Base-by-base conservation (phyloP, 176 grass and related monocot species). In the Secale cereale region DNA sequence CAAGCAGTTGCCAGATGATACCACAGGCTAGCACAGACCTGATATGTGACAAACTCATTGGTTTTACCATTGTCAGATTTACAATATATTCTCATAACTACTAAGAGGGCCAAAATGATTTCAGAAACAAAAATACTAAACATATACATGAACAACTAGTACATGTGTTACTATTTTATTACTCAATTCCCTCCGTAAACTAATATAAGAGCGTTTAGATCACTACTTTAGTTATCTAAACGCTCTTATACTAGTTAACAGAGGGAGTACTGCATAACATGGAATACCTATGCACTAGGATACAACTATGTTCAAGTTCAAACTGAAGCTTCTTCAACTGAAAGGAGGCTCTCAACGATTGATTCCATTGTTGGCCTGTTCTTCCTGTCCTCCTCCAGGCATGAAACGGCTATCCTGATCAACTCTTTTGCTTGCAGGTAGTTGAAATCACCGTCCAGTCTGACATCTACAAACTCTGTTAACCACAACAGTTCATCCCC, bases 331-430 rank as follows among this genome's bases (percentile, higher is more conserved):
- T 54, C 45, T 64, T 81, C 65, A 64, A 82, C 54, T 26, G 83
- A 62, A 32, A 86, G 78, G 52, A 90, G 71, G 72, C 54, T 86
- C 72, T 90, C 72, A 0, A 86, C 88, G 56, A 90, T 14, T 15
- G 88, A 86, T 70, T 90, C 88, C 88, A 90, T 90, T 10, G 78
- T 78, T 26, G 88, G 88, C 29, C 88, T 62, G 23, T 27, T 90
- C 73, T 82, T 90, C 64, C 54, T 82, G 35, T 90, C 88, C 81
- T 89, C 88, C 23, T 86, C 73, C 39, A 86, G 50, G 83, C 88
- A 90, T 5, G 88, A 90, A 59, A 86, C 30, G 16, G 78, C 83
- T 66, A 90, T 15, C 83, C 40, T 82, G 40, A 90, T 40, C 88
- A 86, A 7, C 2, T 32, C 25, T 82, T 81, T 70, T 7, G 64